Evolutionary conservation across 345 rosid species (phyloP).

Genomic region (Eucalyptus cloeziana): DNA sequence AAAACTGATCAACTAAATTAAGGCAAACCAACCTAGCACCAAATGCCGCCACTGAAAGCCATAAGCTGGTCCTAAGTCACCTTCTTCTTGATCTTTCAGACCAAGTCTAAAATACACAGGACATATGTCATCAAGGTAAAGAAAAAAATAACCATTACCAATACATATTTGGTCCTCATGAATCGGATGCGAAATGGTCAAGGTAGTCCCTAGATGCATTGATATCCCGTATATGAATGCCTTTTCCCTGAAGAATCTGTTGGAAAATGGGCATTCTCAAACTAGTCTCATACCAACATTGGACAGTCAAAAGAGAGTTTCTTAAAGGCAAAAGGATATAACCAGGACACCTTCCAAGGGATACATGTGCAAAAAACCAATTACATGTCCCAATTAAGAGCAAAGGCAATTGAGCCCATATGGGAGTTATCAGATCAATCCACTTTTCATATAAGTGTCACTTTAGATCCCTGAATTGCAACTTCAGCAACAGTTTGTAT

Average conservation of each 20-base stretch:
- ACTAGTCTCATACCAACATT: neutral
- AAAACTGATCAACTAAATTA: neutral
- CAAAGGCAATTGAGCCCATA: neutral
- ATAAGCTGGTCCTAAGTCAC: conserved; percentile 87
- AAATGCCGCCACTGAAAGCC: conserved; percentile 98
- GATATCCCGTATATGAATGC: conserved; percentile 79
- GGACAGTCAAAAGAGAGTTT: neutral
- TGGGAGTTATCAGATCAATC: neutral
- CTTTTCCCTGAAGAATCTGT: conserved; percentile 90
- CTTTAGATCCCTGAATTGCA: neutral
- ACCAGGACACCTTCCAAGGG: neutral
- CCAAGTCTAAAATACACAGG: conserved; percentile 33
- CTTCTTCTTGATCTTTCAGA: conserved; percentile 70
- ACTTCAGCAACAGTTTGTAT: neutral
- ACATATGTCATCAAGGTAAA: neutral
- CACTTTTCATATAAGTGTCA: neutral
- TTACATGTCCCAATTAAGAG: neutral
- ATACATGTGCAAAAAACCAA: neutral
- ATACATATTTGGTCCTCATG: neutral
- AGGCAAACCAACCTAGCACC: conserved; percentile 61
- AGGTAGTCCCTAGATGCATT: conserved; percentile 89
- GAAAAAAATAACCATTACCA: neutral
- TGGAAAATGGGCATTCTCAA: neutral
- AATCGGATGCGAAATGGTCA: conserved; percentile 30
- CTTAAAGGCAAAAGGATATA: neutral